Evolutionary conservation across 2,329 filamentous ascomycete species (phyloP).

Genomic region (Fusarium fujikuroi): DNA sequence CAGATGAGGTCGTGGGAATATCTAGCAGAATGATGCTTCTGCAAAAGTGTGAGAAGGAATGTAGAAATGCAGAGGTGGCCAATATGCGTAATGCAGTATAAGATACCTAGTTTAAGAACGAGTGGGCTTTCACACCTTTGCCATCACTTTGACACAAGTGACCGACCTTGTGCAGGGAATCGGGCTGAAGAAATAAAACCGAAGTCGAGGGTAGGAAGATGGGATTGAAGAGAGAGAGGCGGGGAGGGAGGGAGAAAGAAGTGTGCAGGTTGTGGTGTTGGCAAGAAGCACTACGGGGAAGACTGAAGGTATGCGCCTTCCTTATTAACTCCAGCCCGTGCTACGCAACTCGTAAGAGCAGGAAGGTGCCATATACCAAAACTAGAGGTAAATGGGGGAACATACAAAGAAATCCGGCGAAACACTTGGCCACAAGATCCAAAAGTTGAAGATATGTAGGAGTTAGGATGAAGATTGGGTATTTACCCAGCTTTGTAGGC

Average conservation of each 20-base stretch:
- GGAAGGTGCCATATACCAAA: neutral
- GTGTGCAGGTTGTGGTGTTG: neutral
- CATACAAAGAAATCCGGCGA: neutral
- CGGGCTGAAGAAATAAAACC: constrained; percentile 3
- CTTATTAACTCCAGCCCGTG: neutral
- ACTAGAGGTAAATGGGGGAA: neutral
- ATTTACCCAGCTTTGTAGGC: neutral
- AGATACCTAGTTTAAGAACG: constrained; percentile 21
- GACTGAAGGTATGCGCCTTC: constrained; percentile 13
- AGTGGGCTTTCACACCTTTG: constrained; percentile 21
- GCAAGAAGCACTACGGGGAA: neutral
- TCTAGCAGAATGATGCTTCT: constrained; percentile 2
- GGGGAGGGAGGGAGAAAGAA: neutral
- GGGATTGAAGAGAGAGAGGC: neutral
- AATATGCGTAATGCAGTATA: constrained; percentile 14
- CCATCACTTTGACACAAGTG: constrained; percentile 17
- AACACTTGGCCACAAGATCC: constrained; percentile 1
- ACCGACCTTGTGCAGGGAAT: constrained; percentile 8
- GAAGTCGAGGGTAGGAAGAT: neutral
- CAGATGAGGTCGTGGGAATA: constrained; percentile 4
- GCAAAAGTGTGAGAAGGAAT: constrained; percentile 15
- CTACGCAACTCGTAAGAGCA: neutral
- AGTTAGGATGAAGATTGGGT: constrained; percentile 5
- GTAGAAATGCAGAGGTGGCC: constrained; percentile 1
- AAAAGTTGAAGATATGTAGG: constrained; percentile 9